phyloP scores from a whole-genome alignment of 169 alveolate genomes.

The Fabrea salina region DNA sequence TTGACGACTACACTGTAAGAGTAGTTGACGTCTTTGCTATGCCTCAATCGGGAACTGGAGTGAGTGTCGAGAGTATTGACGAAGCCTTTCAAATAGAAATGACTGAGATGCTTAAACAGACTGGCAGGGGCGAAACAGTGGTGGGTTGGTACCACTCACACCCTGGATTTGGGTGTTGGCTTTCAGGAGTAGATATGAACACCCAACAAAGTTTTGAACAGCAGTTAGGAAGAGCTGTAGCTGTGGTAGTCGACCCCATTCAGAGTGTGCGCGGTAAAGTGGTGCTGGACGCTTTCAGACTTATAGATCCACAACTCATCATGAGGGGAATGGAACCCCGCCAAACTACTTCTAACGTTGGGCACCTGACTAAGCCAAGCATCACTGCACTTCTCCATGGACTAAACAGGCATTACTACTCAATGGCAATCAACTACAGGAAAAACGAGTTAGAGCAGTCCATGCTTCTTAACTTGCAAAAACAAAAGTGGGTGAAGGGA shows the following conservation, averaged over 20 bases:
- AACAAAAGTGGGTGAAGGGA: slow-evolving; percentile 95
- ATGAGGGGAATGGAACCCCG: slow-evolving; percentile 96
- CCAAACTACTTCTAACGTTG: slow-evolving; percentile 98
- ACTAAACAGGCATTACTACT: slow-evolving; percentile 94
- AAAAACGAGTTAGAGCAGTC: slow-evolving; percentile 95
- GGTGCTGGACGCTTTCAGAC: slow-evolving; percentile 99
- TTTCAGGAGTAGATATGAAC: slow-evolving; percentile 94
- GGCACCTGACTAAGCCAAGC: slow-evolving; percentile 89
- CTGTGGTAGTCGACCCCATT: slow-evolving; percentile 99
- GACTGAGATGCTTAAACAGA: slow-evolving; percentile 97
- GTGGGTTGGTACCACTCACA: slow-evolving; percentile 99
- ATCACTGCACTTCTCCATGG: slow-evolving; percentile 95
- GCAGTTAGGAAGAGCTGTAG: slow-evolving; percentile 97
- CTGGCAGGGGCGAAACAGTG: slow-evolving; percentile 96
- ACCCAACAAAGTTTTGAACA: slow-evolving; percentile 99
- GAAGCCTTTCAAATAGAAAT: slow-evolving; percentile 98
- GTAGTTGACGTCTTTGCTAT: slow-evolving; percentile 99
- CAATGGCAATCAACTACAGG: slow-evolving; percentile 96
- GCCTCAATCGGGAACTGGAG: slow-evolving; percentile 99
- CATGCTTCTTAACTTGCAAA: slow-evolving; percentile 95
- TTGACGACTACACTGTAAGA: slow-evolving; percentile 98
- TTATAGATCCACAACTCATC: slow-evolving; percentile 93
- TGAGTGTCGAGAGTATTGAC: slow-evolving; percentile 99
- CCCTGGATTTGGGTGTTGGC: slow-evolving; percentile 99
- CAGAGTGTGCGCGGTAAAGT: slow-evolving; percentile 98